Conservation (phyloP, 2,329 filamentous ascomycete species). For the Colletotrichum abscissum region DNA sequence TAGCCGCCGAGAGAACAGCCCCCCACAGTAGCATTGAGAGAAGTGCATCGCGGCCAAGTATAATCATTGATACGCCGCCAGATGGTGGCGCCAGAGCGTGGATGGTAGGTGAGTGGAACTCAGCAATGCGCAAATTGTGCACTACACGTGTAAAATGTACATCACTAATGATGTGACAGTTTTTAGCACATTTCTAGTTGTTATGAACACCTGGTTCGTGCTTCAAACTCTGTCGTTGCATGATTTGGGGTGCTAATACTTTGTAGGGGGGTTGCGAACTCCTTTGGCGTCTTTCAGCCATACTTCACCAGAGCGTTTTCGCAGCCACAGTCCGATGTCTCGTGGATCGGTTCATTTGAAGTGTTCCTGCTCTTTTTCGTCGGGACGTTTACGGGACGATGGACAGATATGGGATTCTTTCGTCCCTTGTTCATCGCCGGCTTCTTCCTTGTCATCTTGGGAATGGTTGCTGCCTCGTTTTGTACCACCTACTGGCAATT, state of each 20-base stretch:
- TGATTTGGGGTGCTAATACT: not conserved
- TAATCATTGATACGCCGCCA: constrained; percentile 59
- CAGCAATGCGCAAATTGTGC: not conserved
- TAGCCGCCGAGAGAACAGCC: not conserved
- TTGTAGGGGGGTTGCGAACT: constrained; percentile 62
- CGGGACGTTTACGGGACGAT: constrained; percentile 62
- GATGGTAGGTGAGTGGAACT: constrained; percentile 51
- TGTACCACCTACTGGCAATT: constrained; percentile 65
- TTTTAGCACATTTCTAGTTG: constrained; percentile 54
- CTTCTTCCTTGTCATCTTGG: constrained; percentile 53
- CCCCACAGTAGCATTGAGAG: constrained; percentile 47
- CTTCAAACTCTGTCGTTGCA: not conserved
- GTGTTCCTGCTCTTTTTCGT: constrained; percentile 67
- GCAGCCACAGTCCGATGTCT: constrained; percentile 57
- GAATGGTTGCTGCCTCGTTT: constrained; percentile 58
- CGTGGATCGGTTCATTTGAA: constrained; percentile 66
- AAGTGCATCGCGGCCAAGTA: constrained; percentile 52
- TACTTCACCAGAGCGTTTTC: constrained; percentile 58
- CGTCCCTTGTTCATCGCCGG: constrained; percentile 54
- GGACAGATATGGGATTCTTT: constrained; percentile 66
- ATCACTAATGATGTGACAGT: constrained; percentile 39
- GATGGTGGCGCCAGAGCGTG: constrained; percentile 62
- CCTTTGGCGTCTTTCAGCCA: constrained; percentile 65
- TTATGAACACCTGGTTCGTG: constrained; percentile 61
- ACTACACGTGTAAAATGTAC: not conserved